Percentiles rank a stretch among this genome's conserved stretches.
Conservation (phyloP, 192 early-diverging fungal genomes). For the Geranomyces michiganensis region DNA sequence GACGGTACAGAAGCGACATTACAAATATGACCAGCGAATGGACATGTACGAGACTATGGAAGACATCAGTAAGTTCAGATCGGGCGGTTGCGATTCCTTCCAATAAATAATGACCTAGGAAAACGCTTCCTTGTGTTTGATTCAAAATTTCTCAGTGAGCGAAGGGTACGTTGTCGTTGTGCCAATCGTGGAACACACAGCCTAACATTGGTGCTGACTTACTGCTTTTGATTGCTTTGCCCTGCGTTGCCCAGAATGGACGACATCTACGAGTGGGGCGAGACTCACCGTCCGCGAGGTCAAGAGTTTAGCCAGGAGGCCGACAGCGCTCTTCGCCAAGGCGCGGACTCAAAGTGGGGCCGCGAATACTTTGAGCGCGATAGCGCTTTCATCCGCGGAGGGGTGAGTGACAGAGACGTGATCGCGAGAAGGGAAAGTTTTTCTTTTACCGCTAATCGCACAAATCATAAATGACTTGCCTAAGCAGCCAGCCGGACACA, state of each 20-base stretch:
- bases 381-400: slow-evolving; percentile 24
- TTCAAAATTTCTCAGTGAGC: no score
- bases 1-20: slow-evolving; percentile 29
- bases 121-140: background rate
- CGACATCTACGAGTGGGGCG: slow-evolving; percentile 48
- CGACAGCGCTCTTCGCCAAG: slow-evolving; percentile 41
- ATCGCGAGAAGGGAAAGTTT: no score
- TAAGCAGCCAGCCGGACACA: background rate
- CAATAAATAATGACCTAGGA: background rate
- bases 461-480: no score
- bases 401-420: slow-evolving; percentile 11
- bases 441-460: no score
- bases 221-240: no score
- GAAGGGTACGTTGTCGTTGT: slow-evolving; percentile 20
- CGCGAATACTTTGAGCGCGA: slow-evolving; percentile 34
- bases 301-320: slow-evolving; percentile 42
- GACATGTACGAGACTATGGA: slow-evolving; percentile 50
- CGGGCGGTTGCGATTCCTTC: no score
- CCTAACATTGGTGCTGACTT: no score
- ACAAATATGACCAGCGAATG: slow-evolving; percentile 44
- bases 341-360: slow-evolving; percentile 34
- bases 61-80: slow-evolving; percentile 27
- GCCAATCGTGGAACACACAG: no score
- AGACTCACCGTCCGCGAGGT: slow-evolving; percentile 24
- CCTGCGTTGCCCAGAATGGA: slow-evolving; percentile 33